phyloP scores from a whole-genome alignment of 305 asterid genomes.

The Solanum hybrid region DNA sequence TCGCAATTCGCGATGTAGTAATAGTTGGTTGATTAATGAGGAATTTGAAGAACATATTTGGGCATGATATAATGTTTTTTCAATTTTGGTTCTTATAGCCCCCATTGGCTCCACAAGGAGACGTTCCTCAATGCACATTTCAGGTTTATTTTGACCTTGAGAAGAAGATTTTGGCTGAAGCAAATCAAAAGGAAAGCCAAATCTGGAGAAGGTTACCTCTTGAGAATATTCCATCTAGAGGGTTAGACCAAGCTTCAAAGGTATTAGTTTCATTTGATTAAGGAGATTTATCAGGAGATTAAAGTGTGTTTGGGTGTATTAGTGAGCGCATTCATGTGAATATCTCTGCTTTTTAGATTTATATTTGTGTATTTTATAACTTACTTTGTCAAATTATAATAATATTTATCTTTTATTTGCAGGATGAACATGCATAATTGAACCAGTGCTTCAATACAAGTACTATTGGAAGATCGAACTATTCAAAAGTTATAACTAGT shows the following conservation, averaged over 20 bases:
- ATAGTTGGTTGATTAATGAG: not conserved
- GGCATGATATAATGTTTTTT: not conserved
- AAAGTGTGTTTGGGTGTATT: not conserved
- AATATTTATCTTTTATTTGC: not conserved
- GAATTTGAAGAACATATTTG: not conserved
- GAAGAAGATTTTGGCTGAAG: slow-evolving; percentile 71
- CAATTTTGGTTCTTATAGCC: slow-evolving; percentile 39
- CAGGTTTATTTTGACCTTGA: slow-evolving; percentile 73
- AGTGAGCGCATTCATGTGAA: not conserved
- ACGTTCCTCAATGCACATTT: slow-evolving; percentile 67
- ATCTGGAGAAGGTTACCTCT: slow-evolving; percentile 64
- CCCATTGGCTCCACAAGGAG: slow-evolving; percentile 58
- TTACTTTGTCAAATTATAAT: not conserved
- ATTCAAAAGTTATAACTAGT: too few species aligned
- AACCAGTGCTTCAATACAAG: not conserved
- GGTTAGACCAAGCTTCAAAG: slow-evolving; percentile 25
- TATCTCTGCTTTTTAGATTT: not conserved
- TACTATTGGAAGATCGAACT: too few species aligned
- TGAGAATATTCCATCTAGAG: slow-evolving; percentile 42
- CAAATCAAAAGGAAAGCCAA: slow-evolving; percentile 58
- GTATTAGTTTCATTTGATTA: not conserved
- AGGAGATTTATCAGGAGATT: not conserved
- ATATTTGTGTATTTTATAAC: not conserved
- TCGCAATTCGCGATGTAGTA: not conserved
- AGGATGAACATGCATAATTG: not conserved